Evolutionary conservation across 2,329 filamentous ascomycete species (phyloP).

Genomic region (Aspergillus proliferans): DNA sequence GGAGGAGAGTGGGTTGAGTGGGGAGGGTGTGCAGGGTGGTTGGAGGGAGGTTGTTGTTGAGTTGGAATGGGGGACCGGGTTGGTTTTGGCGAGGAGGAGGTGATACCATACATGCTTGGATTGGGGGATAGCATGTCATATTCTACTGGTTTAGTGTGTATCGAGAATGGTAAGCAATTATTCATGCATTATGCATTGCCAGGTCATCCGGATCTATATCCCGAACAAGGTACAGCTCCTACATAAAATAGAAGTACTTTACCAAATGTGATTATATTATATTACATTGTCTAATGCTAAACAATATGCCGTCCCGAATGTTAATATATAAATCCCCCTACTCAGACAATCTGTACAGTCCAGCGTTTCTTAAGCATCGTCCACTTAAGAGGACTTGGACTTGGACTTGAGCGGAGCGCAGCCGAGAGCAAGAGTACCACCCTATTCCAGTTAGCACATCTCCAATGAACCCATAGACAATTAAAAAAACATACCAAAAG

Average conservation of each 20-base stretch:
- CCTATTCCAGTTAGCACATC: constrained; percentile 10
- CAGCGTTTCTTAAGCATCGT: too few relatives aligned
- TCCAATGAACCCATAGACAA: neutral
- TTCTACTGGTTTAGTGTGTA: too few relatives aligned
- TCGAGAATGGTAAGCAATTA: too few relatives aligned
- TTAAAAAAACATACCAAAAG: constrained; percentile 16
- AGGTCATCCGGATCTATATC: too few relatives aligned
- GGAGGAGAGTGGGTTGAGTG: constrained; percentile 18
- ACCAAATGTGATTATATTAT: too few relatives aligned
- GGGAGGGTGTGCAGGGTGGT: neutral
- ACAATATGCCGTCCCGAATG: too few relatives aligned
- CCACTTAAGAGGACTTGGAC: neutral
- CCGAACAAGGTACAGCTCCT: too few relatives aligned
- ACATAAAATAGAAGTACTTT: too few relatives aligned
- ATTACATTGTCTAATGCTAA: too few relatives aligned
- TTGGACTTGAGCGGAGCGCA: constrained; percentile 13
- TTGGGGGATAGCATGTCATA: neutral
- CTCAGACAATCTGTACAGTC: too few relatives aligned
- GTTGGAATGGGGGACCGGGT: neutral
- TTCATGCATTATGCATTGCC: too few relatives aligned
- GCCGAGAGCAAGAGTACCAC: constrained; percentile 20
- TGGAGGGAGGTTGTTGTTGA: neutral
- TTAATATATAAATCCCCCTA: too few relatives aligned
- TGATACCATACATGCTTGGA: neutral
- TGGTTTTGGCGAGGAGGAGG: neutral